Evolutionary conservation across 2,329 filamentous ascomycete species (phyloP).

Genomic region (Fusarium miscanthi): DNA sequence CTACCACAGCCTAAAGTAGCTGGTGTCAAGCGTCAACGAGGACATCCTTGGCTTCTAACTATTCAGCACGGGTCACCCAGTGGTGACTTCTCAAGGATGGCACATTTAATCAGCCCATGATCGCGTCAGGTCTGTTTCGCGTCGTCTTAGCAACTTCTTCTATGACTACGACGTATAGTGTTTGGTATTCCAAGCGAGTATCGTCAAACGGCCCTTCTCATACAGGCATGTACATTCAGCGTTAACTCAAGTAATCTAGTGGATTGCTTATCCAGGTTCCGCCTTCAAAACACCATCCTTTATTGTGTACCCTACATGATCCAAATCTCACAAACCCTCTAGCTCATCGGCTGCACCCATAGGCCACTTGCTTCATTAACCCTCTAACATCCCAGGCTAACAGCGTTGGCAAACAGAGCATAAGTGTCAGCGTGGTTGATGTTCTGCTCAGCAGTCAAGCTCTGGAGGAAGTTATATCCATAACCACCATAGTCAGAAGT

Average conservation of each 20-base stretch:
- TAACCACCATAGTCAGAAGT: constrained; percentile 71
- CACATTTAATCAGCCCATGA: background rate
- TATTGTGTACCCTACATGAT: background rate
- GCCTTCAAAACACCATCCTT: background rate
- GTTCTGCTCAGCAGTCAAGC: constrained; percentile 61
- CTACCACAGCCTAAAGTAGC: background rate
- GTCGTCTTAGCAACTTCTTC: background rate
- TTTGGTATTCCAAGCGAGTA: background rate
- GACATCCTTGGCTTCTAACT: background rate
- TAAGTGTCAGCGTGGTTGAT: constrained; percentile 72
- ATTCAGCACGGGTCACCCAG: background rate
- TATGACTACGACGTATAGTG: background rate
- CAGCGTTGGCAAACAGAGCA: constrained; percentile 41
- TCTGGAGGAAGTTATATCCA: constrained; percentile 61
- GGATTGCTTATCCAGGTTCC: background rate
- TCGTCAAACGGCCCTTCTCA: background rate
- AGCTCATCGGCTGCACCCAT: background rate
- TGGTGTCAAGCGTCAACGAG: constrained; percentile 5
- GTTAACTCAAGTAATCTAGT: background rate
- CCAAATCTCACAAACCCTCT: background rate
- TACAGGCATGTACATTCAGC: background rate
- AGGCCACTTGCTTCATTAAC: background rate
- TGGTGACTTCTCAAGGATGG: constrained; percentile 2
- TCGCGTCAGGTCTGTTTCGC: background rate
- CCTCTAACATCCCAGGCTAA: constrained; percentile 51